Evolutionary conservation across 176 grass and related monocot species (phyloP), one percentile per base, ranked within the genome.

Genomic region (Lolium perenne): DNA sequence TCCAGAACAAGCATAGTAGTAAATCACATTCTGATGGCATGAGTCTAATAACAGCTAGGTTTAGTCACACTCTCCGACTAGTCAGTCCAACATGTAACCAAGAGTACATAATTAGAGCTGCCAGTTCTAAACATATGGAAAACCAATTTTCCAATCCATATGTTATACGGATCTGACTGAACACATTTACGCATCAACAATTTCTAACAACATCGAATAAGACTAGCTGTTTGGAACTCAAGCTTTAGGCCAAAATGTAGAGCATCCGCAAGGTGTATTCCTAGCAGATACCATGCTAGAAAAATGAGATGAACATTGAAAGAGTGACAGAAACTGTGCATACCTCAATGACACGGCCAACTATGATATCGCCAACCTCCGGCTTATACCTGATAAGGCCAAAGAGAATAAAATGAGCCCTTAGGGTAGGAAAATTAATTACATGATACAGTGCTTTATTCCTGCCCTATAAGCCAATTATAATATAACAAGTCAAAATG

Each of bases 301-400:
- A 74, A 72, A 47, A 53, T 59, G 9, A 53, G 25, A 63, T 66
- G 26, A 50, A 82, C 15, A 4, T 74, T 1, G 5, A 83, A 70
- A 83, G 10, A 38, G 32, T 86, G 7, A 71, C 17, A 64, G 0
- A 78, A 60, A 51, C 1, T 38, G 74, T 5, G 35, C 74, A 84
- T 25, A 99, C 97, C 90, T 99, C 94, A 75, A 96, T 94, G 43
- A 99, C 97, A 65, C 94, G 94, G 45, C 97, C 97, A 77, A 99
- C 94, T 88, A 99, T 96, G 65, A 99, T 99, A 89, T 99, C 94
- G n/a, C 97, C 97, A 81, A 96, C 90, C 82, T 99, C 97, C 0
- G 94, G 97, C 77, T 99, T 99, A 82, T 99, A 99, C 85, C 92
- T 99, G 69, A 70, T 85, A 66, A 71, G 16, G 29, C 62, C 11